Percentiles rank a stretch among this genome's conserved stretches.
These are phyloP conservation scores for Chrysopogon serrulatus DNA, from an alignment of 176 grass and related monocot genomes.

Conservation along the genomic window DNA sequence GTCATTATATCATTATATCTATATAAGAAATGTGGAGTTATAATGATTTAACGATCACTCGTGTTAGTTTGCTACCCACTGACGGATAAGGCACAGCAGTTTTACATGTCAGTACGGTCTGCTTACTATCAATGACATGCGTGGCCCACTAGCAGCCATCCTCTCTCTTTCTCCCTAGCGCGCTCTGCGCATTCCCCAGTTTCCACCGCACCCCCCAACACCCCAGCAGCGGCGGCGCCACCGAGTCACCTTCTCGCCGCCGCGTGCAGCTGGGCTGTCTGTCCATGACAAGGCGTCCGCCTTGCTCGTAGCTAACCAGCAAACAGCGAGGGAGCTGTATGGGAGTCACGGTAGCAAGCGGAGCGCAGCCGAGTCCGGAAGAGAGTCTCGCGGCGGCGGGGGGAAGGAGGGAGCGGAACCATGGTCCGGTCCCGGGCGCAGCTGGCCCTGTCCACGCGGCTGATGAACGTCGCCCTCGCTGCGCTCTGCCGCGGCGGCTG, in stretches of 20 bases:
- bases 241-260: background rate
- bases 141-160: background rate
- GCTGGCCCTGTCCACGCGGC: slow-evolving; percentile 39
- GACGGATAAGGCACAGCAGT: background rate
- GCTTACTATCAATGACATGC: too few relatives aligned
- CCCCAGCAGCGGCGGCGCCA: background rate
- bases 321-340: slow-evolving; percentile 10
- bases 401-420: background rate
- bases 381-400: slow-evolving; percentile 3
- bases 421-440: slow-evolving; percentile 28
- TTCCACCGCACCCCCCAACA: too few relatives aligned
- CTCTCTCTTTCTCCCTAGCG: background rate
- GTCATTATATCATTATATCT: background rate
- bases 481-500: slow-evolving; percentile 69
- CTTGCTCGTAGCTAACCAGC: background rate
- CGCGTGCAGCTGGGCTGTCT: background rate
- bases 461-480: slow-evolving; percentile 70
- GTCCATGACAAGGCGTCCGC: background rate
- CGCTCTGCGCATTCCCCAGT: background rate
- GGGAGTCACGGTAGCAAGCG: slow-evolving; percentile 26
- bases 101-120: too few relatives aligned
- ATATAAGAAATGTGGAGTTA: background rate
- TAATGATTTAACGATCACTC: background rate
- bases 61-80: background rate
- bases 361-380: slow-evolving; percentile 23